A percentile compares a stretch with the other conserved stretches of the same genome.
Conservation (phyloP, 2,329 filamentous ascomycete genomes). For the Fusarium sacchari region DNA sequence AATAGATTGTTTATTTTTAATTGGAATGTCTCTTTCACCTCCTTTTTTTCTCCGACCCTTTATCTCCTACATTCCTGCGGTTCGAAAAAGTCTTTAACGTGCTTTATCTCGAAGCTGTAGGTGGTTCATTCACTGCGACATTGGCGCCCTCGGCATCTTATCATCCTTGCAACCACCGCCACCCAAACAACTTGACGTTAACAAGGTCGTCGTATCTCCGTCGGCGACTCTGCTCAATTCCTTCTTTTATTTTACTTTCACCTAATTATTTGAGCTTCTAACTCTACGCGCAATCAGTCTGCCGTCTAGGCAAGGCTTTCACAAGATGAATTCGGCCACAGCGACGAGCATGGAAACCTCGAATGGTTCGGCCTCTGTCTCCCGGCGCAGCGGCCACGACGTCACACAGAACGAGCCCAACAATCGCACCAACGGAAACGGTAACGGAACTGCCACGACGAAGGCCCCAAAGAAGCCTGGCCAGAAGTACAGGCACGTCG, state of each 20-base stretch:
- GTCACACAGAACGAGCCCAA: conserved; percentile 42
- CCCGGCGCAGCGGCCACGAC: conserved; percentile 42
- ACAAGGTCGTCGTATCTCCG: conserved; percentile 15
- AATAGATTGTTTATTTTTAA: conserved; percentile 9
- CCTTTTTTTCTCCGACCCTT: conserved; percentile 12
- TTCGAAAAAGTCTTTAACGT: conserved; percentile 25
- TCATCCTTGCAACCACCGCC: conserved; percentile 32
- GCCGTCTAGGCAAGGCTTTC: conserved; percentile 24
- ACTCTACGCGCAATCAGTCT: conserved; percentile 13
- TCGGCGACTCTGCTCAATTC: conserved; percentile 6
- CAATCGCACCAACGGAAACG: conserved; percentile 37
- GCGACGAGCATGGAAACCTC: conserved; percentile 49
- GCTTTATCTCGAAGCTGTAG: conserved; percentile 26
- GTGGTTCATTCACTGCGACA: conserved; percentile 30
- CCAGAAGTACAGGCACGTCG: conserved; percentile 88
- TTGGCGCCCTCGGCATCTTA: conserved; percentile 28
- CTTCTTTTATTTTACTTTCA: neutral
- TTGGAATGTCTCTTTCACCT: conserved; percentile 15
- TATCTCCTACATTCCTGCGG: conserved; percentile 36
- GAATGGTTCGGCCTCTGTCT: conserved; percentile 41
- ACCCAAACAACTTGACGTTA: conserved; percentile 31
- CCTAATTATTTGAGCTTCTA: neutral
- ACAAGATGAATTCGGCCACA: conserved; percentile 55
- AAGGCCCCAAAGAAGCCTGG: conserved; percentile 34
- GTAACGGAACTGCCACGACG: conserved; percentile 37